Base-by-base conservation (phyloP, 805 yeast species). In the Jamesozyma spencerorum region DNA sequence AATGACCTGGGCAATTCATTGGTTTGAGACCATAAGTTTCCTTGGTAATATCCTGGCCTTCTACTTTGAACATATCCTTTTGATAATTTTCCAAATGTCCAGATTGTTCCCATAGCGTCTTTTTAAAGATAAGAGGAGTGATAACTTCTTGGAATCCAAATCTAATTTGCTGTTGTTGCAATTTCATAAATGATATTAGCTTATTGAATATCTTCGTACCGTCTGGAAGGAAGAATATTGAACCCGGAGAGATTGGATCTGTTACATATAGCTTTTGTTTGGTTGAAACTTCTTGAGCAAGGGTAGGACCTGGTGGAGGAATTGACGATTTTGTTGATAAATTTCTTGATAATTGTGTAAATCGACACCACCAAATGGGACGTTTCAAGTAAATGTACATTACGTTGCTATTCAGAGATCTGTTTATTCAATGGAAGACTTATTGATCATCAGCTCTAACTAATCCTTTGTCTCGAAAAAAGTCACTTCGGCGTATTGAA, bases 21-120 rank as follows among this genome's bases (percentile, higher is more conserved):
- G 98, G 98, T 55, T 92, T 92, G 32, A 90, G 66, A 0, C 95
- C 94, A 58, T 81, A 90, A 13, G 64, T 70, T 36, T 72, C 74
- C 31, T 66, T 64, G 5, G 52, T 34, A 6, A 43, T 36, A 39
- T 60, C 63, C 10, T 54, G 70, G 2, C 88, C 83, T 42, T 74
- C 80, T 2, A 88, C 95, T 52, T 76, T 72, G 58, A 88, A 90
- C 98, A 90, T 90, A 60, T 90, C 97, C 30, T 85, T 90, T 50
- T 85, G 75, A 58, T 92, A 90, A 56, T 90, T 88, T 11, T 80
- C 84, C 97, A 97, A 90, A 63, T 92, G 98, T 0, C 97, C 97
- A 10, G 94, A 82, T 38, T 72, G 76, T 60, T 87, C 82, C 96
- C 97, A 92, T 14, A 92, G 66, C 29, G 77, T 73, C 43, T 79